phyloP scores from a whole-genome alignment of 208 protist species.

The Trypanosoma melophagium region DNA sequence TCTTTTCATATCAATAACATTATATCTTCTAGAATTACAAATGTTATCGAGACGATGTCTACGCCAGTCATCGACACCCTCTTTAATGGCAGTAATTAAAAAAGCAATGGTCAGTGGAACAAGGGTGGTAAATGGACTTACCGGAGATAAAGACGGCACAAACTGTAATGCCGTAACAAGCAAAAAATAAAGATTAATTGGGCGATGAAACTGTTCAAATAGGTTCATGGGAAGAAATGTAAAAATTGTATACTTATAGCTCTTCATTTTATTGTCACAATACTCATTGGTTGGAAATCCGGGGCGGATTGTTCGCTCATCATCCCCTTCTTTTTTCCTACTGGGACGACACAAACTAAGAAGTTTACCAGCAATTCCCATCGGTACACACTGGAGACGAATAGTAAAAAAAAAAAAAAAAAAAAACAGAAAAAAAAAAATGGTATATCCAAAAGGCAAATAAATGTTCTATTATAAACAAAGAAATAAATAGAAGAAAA shows the following conservation, averaged over 20 bases:
- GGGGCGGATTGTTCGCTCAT: conserved; percentile 38
- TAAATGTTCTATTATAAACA: no score
- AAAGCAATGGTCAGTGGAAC: conserved; percentile 91
- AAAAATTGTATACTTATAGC: conserved; percentile 93
- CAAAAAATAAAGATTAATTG: conserved; percentile 96
- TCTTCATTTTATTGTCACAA: conserved; percentile 85
- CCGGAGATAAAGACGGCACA: conserved; percentile 73
- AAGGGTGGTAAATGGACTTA: conserved; percentile 89
- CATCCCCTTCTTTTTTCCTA: conserved; percentile 28
- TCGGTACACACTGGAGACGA: not conserved
- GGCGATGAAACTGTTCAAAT: conserved; percentile 94
- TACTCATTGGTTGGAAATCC: conserved; percentile 34
- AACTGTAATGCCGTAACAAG: conserved; percentile 89
- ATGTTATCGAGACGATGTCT: conserved; percentile 59
- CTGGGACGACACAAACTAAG: not conserved
- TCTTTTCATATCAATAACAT: conserved; percentile 43
- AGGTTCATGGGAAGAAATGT: conserved; percentile 96
- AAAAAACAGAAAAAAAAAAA: conserved; percentile 1
- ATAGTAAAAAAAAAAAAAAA: conserved; percentile 14
- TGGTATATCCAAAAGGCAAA: not conserved
- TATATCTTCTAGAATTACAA: conserved; percentile 60
- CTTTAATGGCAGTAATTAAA: conserved; percentile 87
- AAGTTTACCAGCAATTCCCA: conserved; percentile 8
- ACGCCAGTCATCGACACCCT: conserved; percentile 91
- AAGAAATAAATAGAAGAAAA: conserved; percentile 14